phyloP scores from a whole-genome alignment of 2,329 filamentous ascomycete species.

The Achaetomium macrosporum region DNA sequence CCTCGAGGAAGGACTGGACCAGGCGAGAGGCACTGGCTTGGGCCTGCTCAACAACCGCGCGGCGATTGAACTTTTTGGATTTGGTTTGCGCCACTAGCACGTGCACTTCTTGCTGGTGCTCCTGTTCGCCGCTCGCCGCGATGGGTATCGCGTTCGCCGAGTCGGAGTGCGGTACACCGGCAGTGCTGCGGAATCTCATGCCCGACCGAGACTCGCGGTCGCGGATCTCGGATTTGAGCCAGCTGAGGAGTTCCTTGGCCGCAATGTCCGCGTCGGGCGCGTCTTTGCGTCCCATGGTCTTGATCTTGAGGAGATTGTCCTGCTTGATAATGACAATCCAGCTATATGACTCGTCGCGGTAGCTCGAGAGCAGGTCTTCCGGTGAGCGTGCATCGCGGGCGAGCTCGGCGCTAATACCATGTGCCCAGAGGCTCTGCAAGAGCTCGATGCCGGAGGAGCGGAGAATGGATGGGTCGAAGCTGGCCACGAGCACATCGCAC shows the following conservation, averaged over 20 bases:
- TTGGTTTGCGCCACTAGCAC: constrained; percentile 78
- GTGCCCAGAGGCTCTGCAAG: constrained; percentile 71
- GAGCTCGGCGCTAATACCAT: constrained; percentile 83
- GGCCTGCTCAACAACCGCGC: constrained; percentile 77
- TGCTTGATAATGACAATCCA: constrained; percentile 89
- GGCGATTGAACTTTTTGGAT: constrained; percentile 87
- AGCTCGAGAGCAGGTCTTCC: constrained; percentile 71
- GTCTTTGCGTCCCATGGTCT: constrained; percentile 70
- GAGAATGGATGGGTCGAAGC: constrained; percentile 72
- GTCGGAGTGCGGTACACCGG: constrained; percentile 10
- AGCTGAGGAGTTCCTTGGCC: constrained; percentile 65
- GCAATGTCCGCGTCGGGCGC: constrained; percentile 69
- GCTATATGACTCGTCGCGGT: constrained; percentile 70
- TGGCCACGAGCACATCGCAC: constrained; percentile 86
- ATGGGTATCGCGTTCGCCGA: constrained; percentile 5
- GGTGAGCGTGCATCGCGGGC: constrained; percentile 71
- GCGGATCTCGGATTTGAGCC: constrained; percentile 75
- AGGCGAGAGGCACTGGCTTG: constrained; percentile 54
- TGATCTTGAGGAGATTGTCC: constrained; percentile 71
- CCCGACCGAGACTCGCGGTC: constrained; percentile 55
- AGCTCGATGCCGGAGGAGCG: constrained; percentile 72
- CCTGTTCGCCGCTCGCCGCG: constrained; percentile 21
- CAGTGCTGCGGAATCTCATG: constrained; percentile 20
- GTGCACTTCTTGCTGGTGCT: constrained; percentile 67
- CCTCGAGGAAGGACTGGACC: constrained; percentile 64